Evolutionary conservation across 257 asterid genomes (phyloP), one percentile per base, ranked within the genome.

Genomic region (Agastache rugosa): DNA sequence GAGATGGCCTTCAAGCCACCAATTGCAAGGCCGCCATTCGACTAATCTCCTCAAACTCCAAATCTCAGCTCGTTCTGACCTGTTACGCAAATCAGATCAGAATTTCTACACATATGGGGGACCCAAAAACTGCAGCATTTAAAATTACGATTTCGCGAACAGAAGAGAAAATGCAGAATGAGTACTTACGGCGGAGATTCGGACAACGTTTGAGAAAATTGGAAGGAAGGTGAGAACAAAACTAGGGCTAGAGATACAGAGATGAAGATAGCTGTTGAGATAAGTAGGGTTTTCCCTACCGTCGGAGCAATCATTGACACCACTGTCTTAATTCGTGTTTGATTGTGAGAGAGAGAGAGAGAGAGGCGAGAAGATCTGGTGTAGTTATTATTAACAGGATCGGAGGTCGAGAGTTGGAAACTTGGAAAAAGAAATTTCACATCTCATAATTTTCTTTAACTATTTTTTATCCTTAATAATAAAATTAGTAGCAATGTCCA

Each of bases 11-110:
- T 76, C 90, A 69, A 89, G 80, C 98, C 98, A 95, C 99, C 99
- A 95, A 70, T 81, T 79, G 89, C 96, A 95, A 75, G 99, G 96
- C 72, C 97, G 75, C 98, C 99, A 95, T 64, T 85, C 99, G 74
- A 85, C 80, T 77, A 87, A 15, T 75, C 98, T 87, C 63, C 83
- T 85, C 27, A 92, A 77, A 70, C 85, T 89, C 99, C 99, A 92
- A 80, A 95, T 89, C 83, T 85, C 88, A 4, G 88, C 83, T 73
- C 92, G 87, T 42, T 64, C 86, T 16, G 82, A 77, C 81, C 97
- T 92, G 85, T 65, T 29, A 54, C 42, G 44, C 23, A 64, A 59
- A 73, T 34, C 23, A 75, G 68, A 73, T 68, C 71, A 44, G 63
- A 45, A 68, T 22, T 50, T 29, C 17, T 8, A 35, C 9, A 27